Conservation (phyloP, 2,329 filamentous ascomycete genomes). For the Dothistroma pini region DNA sequence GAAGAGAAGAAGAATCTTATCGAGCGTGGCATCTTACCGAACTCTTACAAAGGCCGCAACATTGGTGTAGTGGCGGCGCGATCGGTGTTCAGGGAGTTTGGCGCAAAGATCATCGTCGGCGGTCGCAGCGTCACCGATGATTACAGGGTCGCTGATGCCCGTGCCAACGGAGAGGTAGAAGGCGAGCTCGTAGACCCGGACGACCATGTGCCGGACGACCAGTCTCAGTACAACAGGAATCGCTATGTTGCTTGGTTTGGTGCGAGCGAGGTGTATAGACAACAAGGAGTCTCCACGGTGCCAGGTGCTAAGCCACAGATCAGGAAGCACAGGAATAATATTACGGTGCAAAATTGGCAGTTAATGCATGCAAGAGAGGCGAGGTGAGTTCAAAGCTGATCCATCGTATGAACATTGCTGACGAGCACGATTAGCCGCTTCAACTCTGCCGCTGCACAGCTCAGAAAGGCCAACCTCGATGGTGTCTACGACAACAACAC, state of each 20-base stretch:
- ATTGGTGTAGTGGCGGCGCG: constrained; percentile 96
- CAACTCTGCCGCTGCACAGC: constrained; percentile 68
- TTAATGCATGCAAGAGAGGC: constrained; percentile 88
- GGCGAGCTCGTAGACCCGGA: constrained; percentile 89
- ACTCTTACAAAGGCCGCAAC: constrained; percentile 96
- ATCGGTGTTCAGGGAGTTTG: constrained; percentile 96
- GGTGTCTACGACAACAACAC: constrained; percentile 94
- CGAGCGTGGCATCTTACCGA: constrained; percentile 89
- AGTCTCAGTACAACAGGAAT: constrained; percentile 95
- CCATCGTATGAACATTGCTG: neutral
- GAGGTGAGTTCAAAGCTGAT: constrained; percentile 56
- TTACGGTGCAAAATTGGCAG: constrained; percentile 96
- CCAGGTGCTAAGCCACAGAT: constrained; percentile 66
- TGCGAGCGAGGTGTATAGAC: constrained; percentile 95
- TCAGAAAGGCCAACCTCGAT: constrained; percentile 64
- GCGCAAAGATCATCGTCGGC: constrained; percentile 87
- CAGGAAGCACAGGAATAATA: constrained; percentile 79
- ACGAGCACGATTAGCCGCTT: constrained; percentile 61
- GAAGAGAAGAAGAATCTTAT: constrained; percentile 98
- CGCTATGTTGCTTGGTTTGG: constrained; percentile 99
- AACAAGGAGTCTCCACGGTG: constrained; percentile 38
- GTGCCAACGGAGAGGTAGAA: constrained; percentile 74
- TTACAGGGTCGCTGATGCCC: constrained; percentile 74
- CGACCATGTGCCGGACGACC: constrained; percentile 69
- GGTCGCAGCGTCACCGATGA: constrained; percentile 84